Evolutionary conservation across 148 eudicot genomes (phyloP).

Genomic region (Rhododendron griersonianum): DNA sequence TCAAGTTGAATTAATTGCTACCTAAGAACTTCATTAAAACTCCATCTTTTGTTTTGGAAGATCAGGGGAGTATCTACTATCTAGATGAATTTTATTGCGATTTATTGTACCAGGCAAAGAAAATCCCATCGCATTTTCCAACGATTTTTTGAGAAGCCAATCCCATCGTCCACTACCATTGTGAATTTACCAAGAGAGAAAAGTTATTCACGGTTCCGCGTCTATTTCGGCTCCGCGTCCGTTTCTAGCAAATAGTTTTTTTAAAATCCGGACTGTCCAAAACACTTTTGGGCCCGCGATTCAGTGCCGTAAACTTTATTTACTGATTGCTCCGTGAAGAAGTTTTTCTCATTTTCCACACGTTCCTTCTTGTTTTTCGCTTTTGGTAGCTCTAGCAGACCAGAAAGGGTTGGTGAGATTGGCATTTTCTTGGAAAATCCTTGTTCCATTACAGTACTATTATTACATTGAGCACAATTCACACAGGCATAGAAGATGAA

Average conservation of each 20-base stretch:
- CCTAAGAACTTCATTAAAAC: not conserved
- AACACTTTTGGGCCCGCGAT: too few species aligned
- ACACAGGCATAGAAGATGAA: not conserved
- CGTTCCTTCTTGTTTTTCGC: not conserved
- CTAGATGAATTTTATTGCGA: not conserved
- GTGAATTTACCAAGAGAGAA: too few species aligned
- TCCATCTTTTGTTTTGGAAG: not conserved
- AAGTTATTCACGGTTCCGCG: too few species aligned
- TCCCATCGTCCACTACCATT: too few species aligned
- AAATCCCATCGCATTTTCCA: not conserved
- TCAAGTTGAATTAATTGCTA: not conserved
- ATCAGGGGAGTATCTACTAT: not conserved
- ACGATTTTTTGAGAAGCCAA: too few species aligned
- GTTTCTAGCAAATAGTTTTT: too few species aligned
- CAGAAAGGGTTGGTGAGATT: not conserved
- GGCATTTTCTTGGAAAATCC: not conserved
- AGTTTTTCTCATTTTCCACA: too few species aligned
- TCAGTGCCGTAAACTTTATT: too few species aligned
- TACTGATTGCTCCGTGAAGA: too few species aligned
- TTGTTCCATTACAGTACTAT: not conserved
- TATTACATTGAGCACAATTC: too few species aligned
- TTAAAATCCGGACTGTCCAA: too few species aligned
- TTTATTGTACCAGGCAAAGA: not conserved
- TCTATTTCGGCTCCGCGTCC: too few species aligned
- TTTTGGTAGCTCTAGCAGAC: not conserved